Percentiles rank a stretch among this genome's conserved stretches.
phyloP scores from a whole-genome alignment of 495 filamentous ascomycete genomes.

The Astrocystis sublimbata region DNA sequence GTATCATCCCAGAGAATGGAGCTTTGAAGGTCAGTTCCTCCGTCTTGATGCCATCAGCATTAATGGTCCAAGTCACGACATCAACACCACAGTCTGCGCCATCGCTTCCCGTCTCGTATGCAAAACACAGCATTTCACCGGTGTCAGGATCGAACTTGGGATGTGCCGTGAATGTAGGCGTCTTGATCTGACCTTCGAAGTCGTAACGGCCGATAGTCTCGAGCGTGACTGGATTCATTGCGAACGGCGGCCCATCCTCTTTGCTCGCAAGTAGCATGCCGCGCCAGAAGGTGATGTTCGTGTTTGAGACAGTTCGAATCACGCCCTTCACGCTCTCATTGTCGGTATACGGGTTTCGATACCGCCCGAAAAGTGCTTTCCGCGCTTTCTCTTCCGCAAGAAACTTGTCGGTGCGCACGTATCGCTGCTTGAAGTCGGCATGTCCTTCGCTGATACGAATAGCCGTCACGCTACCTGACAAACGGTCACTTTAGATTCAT shows the following conservation, averaged over 20 bases:
- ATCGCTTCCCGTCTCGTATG: slow-evolving; percentile 54
- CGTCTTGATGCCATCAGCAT: slow-evolving; percentile 42
- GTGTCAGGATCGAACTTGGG: slow-evolving; percentile 61
- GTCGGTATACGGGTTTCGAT: slow-evolving; percentile 59
- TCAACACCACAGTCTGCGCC: slow-evolving; percentile 47
- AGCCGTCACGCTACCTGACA: slow-evolving; percentile 49
- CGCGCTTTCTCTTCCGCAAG: slow-evolving; percentile 41
- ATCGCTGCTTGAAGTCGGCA: slow-evolving; percentile 53
- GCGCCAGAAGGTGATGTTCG: slow-evolving; percentile 56
- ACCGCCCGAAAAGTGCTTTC: slow-evolving; percentile 50
- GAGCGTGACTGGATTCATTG: slow-evolving; percentile 56
- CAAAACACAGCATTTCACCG: slow-evolving; percentile 58
- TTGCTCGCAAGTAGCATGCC: slow-evolving; percentile 55
- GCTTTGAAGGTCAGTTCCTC: slow-evolving; percentile 52
- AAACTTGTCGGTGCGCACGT: slow-evolving; percentile 56
- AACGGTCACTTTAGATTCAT: neutral
- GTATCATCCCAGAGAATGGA: slow-evolving; percentile 58
- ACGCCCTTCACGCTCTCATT: slow-evolving; percentile 49
- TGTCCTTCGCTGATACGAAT: slow-evolving; percentile 53
- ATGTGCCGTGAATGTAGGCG: slow-evolving; percentile 60
- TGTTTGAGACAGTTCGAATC: slow-evolving; percentile 55
- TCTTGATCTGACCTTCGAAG: slow-evolving; percentile 58
- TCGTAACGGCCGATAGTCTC: slow-evolving; percentile 56
- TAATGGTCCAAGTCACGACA: slow-evolving; percentile 51
- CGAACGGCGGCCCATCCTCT: slow-evolving; percentile 57